Percentiles rank a stretch among this genome's conserved stretches.
phyloP scores from a whole-genome alignment of 2,329 filamentous ascomycete genomes.

The Esteya vermicola region DNA sequence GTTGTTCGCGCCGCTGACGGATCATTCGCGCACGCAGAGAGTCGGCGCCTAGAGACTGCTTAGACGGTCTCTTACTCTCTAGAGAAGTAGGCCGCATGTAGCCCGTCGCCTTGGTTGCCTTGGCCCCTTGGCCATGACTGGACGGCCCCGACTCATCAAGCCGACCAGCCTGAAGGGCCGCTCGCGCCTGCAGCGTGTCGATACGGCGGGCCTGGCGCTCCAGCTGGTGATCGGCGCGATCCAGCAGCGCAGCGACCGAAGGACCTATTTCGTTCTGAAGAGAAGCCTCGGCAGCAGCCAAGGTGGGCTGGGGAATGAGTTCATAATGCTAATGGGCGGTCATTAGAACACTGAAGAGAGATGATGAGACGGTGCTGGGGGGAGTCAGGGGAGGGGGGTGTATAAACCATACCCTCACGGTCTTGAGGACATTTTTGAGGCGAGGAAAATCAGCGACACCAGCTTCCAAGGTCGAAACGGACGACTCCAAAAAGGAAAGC shows the following conservation, averaged over 20 bases:
- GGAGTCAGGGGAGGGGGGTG: background rate
- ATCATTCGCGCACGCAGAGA: constrained; percentile 44
- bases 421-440: constrained; percentile 39
- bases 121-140: background rate
- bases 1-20: constrained; percentile 66
- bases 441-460: constrained; percentile 46
- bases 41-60: constrained; percentile 14
- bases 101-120: background rate
- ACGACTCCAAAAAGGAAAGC: constrained; percentile 46
- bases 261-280: constrained; percentile 84
- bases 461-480: constrained; percentile 39
- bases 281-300: constrained; percentile 68
- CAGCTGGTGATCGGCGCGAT: constrained; percentile 69
- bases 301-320: constrained; percentile 71
- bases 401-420: constrained; percentile 33
- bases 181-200: constrained; percentile 67
- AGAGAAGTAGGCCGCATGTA: no score
- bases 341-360: no score
- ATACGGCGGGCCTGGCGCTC: constrained; percentile 73
- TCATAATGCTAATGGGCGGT: constrained; percentile 60
- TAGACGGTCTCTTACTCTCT: no score
- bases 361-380: no score
- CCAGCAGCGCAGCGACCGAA: constrained; percentile 64
- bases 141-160: constrained; percentile 19
- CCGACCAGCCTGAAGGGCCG: constrained; percentile 68